phyloP scores from a whole-genome alignment of 139 green algal species.

The Chlamydomonas eustigma region DNA sequence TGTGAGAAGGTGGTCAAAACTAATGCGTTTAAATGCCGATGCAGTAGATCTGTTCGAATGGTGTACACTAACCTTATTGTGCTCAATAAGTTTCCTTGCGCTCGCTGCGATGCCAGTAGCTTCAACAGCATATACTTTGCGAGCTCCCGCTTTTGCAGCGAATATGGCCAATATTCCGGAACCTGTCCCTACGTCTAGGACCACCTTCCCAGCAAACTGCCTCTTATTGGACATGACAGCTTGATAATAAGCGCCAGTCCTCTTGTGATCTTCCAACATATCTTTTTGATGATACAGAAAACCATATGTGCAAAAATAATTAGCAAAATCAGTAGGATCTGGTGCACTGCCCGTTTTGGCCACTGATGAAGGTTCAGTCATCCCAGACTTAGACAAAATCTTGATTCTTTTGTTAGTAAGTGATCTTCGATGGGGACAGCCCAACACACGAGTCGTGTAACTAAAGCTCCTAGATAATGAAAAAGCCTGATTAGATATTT shows the following conservation, averaged over 20 bases:
- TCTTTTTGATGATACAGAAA: slow-evolving; percentile 98
- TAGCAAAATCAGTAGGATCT: slow-evolving; percentile 82
- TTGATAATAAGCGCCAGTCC: slow-evolving; percentile 92
- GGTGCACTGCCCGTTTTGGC: not conserved
- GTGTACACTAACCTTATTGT: slow-evolving; percentile 66
- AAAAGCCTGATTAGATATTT: too few relatives aligned
- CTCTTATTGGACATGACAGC: slow-evolving; percentile 46
- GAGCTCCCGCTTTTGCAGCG: slow-evolving; percentile 76
- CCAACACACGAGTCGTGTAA: not conserved
- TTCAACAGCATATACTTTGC: slow-evolving; percentile 82
- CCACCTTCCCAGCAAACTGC: slow-evolving; percentile 59
- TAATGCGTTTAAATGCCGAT: too few relatives aligned
- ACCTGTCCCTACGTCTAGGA: slow-evolving; percentile 95
- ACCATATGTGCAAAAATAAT: slow-evolving; percentile 97
- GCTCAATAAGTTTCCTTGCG: slow-evolving; percentile 70
- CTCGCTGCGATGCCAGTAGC: slow-evolving; percentile 88
- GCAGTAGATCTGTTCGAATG: too few relatives aligned
- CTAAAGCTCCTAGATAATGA: not conserved
- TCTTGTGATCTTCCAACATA: slow-evolving; percentile 96
- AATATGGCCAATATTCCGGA: slow-evolving; percentile 96
- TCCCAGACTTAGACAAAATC: too few relatives aligned
- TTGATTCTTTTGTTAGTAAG: too few relatives aligned
- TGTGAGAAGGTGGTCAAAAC: too few relatives aligned
- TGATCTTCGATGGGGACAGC: not conserved
- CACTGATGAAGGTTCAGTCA: too few relatives aligned